These are phyloP conservation scores for Phytopythium sindhum DNA, from an alignment of 352 stramenopile genomes.

Conservation along the genomic window DNA sequence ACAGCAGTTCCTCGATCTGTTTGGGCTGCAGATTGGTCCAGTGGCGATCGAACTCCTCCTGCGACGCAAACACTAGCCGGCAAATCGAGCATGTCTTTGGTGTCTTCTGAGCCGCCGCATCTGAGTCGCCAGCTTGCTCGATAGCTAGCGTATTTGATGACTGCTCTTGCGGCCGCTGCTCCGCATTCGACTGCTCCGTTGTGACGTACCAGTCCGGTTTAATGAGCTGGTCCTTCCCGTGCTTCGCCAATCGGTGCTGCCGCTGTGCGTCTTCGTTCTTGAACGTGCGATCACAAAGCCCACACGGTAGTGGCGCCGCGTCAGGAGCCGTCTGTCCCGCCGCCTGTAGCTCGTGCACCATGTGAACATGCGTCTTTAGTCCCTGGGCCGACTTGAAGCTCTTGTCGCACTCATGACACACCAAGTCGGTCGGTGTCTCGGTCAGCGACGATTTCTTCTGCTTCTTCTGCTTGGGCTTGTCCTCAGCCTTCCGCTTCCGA, in stretches of 20 bases:
- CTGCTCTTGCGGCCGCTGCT: slow-evolving; percentile 5
- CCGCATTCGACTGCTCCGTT: slow-evolving; percentile 12
- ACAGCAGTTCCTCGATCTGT: slow-evolving; percentile 23
- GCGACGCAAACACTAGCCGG: slow-evolving; percentile 21
- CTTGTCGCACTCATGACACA: slow-evolving; percentile 53
- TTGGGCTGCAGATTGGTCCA: slow-evolving; percentile 37
- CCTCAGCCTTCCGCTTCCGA: slow-evolving; percentile 36
- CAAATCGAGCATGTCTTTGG: slow-evolving; percentile 35
- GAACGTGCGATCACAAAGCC: slow-evolving; percentile 58
- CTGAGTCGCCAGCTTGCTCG: not conserved
- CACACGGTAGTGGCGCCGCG: slow-evolving; percentile 24
- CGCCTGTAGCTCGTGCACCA: slow-evolving; percentile 76
- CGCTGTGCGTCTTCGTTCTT: slow-evolving; percentile 69
- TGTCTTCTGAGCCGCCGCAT: not conserved
- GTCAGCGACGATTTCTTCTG: slow-evolving; percentile 1
- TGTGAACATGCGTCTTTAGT: slow-evolving; percentile 74
- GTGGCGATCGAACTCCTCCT: slow-evolving; percentile 29
- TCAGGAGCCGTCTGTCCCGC: slow-evolving; percentile 3
- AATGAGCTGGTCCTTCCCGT: slow-evolving; percentile 74
- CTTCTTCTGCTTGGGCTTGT: not conserved
- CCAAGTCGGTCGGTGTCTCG: slow-evolving; percentile 17
- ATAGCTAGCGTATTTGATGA: not conserved
- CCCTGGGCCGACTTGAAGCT: slow-evolving; percentile 71
- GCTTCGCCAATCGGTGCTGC: slow-evolving; percentile 79
- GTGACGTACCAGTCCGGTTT: slow-evolving; percentile 73